Evolutionary conservation across 371 early-diverging fungal genomes (phyloP).

Genomic region (Saksenaea vasiformis): DNA sequence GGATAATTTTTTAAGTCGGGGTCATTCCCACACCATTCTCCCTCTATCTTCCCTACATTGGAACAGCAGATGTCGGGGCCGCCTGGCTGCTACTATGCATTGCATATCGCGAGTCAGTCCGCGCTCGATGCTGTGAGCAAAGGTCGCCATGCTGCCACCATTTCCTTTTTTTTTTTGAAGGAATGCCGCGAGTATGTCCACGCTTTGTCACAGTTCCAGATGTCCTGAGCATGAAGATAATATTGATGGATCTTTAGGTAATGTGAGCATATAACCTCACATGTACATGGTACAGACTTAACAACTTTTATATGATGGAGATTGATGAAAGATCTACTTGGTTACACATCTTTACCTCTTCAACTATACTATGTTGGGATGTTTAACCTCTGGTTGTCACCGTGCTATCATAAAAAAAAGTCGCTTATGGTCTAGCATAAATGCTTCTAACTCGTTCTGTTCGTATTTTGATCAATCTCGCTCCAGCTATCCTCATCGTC

Average conservation of each 20-base stretch:
- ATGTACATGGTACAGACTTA: background rate
- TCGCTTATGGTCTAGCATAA: too few species aligned
- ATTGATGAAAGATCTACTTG: background rate
- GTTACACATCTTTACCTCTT: background rate
- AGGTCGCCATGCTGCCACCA: background rate
- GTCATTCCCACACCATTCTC: too few species aligned
- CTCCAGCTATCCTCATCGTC: too few species aligned
- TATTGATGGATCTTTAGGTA: background rate
- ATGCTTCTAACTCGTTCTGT: too few species aligned
- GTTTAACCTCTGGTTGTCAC: background rate
- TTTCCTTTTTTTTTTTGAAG: background rate
- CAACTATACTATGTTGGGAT: background rate
- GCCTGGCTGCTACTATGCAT: background rate
- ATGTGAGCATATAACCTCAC: background rate
- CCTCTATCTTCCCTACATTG: too few species aligned
- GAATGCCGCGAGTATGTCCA: background rate
- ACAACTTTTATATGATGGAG: background rate
- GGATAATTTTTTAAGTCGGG: background rate
- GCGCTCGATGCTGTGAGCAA: background rate
- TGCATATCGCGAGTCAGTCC: constrained; percentile 1
- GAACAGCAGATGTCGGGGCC: background rate
- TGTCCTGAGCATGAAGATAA: background rate
- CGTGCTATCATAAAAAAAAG: too few species aligned
- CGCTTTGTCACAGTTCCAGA: background rate
- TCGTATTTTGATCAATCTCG: too few species aligned